Evolutionary conservation across 805 yeast species (phyloP), one percentile per base, ranked within the genome.

Genomic region (Vanderwaltozyma verrucispora): DNA sequence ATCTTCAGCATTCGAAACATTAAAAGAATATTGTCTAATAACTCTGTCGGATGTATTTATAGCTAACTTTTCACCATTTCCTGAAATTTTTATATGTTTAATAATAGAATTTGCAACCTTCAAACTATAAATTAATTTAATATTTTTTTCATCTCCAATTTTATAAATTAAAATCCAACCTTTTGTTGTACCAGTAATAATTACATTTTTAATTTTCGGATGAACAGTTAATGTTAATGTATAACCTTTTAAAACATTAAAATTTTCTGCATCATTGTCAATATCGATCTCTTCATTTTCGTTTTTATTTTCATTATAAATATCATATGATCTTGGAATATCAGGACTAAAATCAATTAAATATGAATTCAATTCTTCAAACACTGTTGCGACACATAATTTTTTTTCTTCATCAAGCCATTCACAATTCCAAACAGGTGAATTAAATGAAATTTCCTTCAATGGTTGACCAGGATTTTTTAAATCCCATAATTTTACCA

Each of bases 401-500:
- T n/a, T 20, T 4, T 10, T 11, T 4, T 8, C 10, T 23, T n/a
- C 23, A 20, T 23, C 29, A 28, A 53, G 37, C 56, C 56, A 53
- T 23, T 50, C 51, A 33, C 57, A 51, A 47, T 65, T 70, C 94
- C 94, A 83, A 2, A 84, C 69, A 1, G 94, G 85, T 0, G 81
- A 74, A 37, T 77, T 80, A 47, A 84, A 77, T 33, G 64, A 60
- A 33, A 72, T 62, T 56, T 64, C 41, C 69, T 63, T 44, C 32
- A 32, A 66, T 52, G 36, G 73, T 65, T 33, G 53, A 42, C 33
- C 64, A 53, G 48, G 63, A 7, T 43, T 50, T 19, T 57, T 45
- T 43, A 88, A 58, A 60, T 86, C 95, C 95, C 96, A 88, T 23
- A 87, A 52, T 34, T 80, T 74, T 30, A 80, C 72, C 35, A 68